Evolutionary conservation across 1,284 basidiomycete genomes (phyloP), one percentile per base, ranked within the genome.

Genomic region (Pterulicium gracile): DNA sequence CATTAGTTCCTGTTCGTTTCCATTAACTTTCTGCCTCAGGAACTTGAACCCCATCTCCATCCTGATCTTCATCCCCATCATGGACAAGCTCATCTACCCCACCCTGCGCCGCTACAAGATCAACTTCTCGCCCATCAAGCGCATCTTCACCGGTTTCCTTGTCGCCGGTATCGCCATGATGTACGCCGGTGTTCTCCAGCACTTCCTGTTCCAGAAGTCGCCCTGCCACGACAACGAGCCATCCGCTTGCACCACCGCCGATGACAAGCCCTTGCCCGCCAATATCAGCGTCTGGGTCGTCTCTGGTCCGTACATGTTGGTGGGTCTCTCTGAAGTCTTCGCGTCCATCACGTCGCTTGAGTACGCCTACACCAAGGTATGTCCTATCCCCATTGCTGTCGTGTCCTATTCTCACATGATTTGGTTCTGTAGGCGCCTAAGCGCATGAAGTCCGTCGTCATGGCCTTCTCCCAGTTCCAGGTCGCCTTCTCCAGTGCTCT

Each of bases 81-180:
- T 74, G 55, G 70, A 75, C 55, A 57, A 61, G 35, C 1, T 64
- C 50, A 60, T 83, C 57, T 85, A 83, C 59, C 81, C 81, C 2
- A 58, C 61, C 51, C 60, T 83, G 20, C 71, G 78, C 44, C 57
- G 57, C 20, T 47, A 53, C 15, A 70, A 70, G 21, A 69, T 81
- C 65, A 71, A 75, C 60, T 77, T 82, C 60, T 64, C 66, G 2
- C 76, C 77, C 15, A 70, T 80, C 62, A 74, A 73, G 61, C 72
- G 75, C 48, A 82, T 84, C 53, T 72, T 66, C 45, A 63, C 70
- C n/a, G 81, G 81, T 17, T 85, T 83, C 70, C 58, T 78, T 52
- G 65, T 73, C 46, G 70, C 66, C n/a, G 65, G 70, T 3, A 58
- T 70, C 3, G 70, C 77, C 47, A 83, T 83, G 80, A 63, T 77